Base-by-base conservation (phyloP, 2,329 filamentous ascomycete species). In the Sporothrix luriei region DNA sequence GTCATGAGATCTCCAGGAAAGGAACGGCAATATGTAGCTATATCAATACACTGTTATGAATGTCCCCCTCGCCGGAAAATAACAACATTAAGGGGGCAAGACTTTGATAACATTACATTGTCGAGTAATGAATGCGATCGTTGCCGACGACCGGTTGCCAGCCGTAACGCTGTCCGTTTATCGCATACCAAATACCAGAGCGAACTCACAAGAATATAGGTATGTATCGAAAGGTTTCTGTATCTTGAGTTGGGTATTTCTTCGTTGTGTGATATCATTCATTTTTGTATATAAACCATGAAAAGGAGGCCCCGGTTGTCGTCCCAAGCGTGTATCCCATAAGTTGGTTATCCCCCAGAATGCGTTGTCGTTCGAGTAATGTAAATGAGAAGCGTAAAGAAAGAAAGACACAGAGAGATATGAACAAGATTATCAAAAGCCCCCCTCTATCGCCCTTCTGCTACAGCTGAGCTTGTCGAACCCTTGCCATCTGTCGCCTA, bases 401-500 rank as follows among this genome's bases (percentile, higher is more conserved):
- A 52, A 38, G 29, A 24, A 19, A 16, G 43, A 14, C 43, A 48
- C 6, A 48, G 19, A 43, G 54, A 10, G 51, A 52, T 33, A 43
- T 10, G 10, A 13, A 21, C 38, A 40, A 57, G 21, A 51, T 2
- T 13, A 24, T 43, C 33, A n/a, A n/a, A 51, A 54, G 1, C 33
- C 33, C 19, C 2, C n/a, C 3, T 52, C 10, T 14, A 13, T 10
- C 2, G 0, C 9, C 9, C 46, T 52, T 19, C 33, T n/a, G 43
- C 43, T 2, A 21, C 40, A 9, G 61, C 61, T 16, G 40, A 14
- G 49, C 81, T 70, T 19, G 78, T 78, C n/a, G 48, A 48, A 1
- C 75, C 78, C 74, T 80, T 79, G 29, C 78, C 79, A 26, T 75
- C 75, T 14, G 80, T 79, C 16, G 40, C 6, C 11, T 78, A 77